These are phyloP conservation scores for Acanthochlamys bracteata DNA, from an alignment of 106 monocot genomes.

Conservation along the genomic window DNA sequence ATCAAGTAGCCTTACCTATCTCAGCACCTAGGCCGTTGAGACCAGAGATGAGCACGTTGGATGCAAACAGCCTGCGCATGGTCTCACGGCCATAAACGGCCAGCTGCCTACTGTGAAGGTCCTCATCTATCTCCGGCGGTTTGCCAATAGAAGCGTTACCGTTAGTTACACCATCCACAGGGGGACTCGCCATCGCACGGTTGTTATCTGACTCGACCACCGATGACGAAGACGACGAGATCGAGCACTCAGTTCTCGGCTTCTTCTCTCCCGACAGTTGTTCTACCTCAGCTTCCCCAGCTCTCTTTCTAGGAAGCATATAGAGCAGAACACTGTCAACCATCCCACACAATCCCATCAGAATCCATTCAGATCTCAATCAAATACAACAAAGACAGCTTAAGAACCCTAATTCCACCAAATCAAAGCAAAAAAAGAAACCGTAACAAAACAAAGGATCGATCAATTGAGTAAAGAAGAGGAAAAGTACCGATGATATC, in stretches of 20 bases:
- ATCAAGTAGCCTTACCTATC: slow-evolving; percentile 37
- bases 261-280: slow-evolving; percentile 27
- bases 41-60: slow-evolving; percentile 81
- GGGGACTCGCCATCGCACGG: slow-evolving; percentile 1
- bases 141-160: slow-evolving; percentile 8
- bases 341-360: slow-evolving; percentile 25
- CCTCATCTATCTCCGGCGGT: slow-evolving; percentile 70
- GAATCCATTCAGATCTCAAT: slow-evolving; percentile 1
- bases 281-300: slow-evolving; percentile 34
- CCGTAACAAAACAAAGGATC: neutral
- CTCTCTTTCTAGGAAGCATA: slow-evolving; percentile 65
- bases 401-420: neutral
- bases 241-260: slow-evolving; percentile 19
- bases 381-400: slow-evolving; percentile 12
- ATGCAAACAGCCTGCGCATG: slow-evolving; percentile 72
- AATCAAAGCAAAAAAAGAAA: neutral
- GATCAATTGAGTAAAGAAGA: slow-evolving; percentile 3
- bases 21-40: slow-evolving; percentile 84
- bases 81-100: slow-evolving; percentile 94
- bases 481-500: slow-evolving; percentile 4
- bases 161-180: slow-evolving; percentile 18
- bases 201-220: slow-evolving; percentile 10
- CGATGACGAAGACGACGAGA: slow-evolving; percentile 6
- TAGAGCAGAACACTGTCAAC: slow-evolving; percentile 47
- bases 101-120: slow-evolving; percentile 87